Evolutionary conservation across 768 basidiomycete species (phyloP), one percentile per base, ranked within the genome.

Genomic region (Psilocybe sp.): DNA sequence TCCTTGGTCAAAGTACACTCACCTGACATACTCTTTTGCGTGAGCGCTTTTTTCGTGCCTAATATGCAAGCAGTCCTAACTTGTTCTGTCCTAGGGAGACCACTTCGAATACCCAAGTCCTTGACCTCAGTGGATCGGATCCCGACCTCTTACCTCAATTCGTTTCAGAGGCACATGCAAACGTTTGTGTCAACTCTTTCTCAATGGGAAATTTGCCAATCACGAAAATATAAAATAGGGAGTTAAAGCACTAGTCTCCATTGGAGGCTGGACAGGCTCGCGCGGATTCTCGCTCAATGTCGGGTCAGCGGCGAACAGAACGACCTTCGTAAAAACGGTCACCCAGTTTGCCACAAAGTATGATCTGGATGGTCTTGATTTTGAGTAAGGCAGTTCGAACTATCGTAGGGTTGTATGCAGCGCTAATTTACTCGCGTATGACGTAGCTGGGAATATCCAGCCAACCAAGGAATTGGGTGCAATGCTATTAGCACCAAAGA

Each of bases 391-490:
- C 54, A 4, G 12, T 50, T 9, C 10, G 16, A 32, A 14, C n/a
- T 47, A 14, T 38, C 13, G 32, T 2, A 16, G 31, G n/a, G 10
- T 44, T 54, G 15, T 46, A 7, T 16, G n/a, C n/a, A 19, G 35
- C 14, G 18, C 41, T 47, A 18, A 52, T 14, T 10, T 14, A 50
- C 10, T 40, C 10, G 34, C 47, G 31, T 37, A 14, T 47, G 12
- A 36, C 19, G 20, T 46, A 92, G 90, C 61, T 95, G 92, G 92
- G 93, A 96, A 70, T 94, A 89, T 64, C 93, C 93, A 1, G 78
- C 72, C 49, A 63, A 69, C 6, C 75, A 76, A 54, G 93, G 92
- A 18, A 76, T 87, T 5, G 81, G 81, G 1, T 89, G 88, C 56
- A 96, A 97, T 63, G 63, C 64, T 5, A 70, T 87, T 50, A 77